These are phyloP conservation scores for Exophiala sp. DNA, from an alignment of 2,329 filamentous ascomycete species.

Conservation along the genomic window DNA sequence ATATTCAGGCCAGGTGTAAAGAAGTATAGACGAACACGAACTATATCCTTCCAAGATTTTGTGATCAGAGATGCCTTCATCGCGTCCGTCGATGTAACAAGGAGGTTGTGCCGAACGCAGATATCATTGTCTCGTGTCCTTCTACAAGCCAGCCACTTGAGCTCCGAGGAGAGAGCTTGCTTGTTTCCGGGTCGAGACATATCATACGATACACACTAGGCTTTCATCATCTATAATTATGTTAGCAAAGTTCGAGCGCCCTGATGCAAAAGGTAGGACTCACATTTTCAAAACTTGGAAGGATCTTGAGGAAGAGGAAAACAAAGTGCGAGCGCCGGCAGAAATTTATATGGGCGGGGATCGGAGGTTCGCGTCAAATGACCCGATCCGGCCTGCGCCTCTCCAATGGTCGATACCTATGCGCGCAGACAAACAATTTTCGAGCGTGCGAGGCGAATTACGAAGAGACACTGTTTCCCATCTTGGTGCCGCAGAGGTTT, in stretches of 20 bases:
- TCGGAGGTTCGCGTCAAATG: conserved; percentile 12
- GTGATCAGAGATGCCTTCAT: conserved; percentile 70
- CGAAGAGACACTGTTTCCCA: no score
- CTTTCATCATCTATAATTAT: conserved; percentile 66
- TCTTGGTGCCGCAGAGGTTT: not conserved
- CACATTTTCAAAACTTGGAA: conserved; percentile 99
- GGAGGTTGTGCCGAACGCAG: conserved; percentile 97
- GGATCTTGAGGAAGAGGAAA: conserved; percentile 72
- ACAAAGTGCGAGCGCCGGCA: conserved; percentile 38
- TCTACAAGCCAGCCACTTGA: conserved; percentile 74
- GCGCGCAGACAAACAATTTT: not conserved
- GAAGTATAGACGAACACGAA: not conserved
- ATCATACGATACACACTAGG: conserved; percentile 93
- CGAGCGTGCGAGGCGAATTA: no score
- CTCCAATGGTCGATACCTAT: not conserved
- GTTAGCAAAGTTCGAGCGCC: conserved; percentile 15
- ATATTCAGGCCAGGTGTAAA: not conserved
- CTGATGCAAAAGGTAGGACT: conserved; percentile 40
- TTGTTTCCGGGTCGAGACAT: conserved; percentile 58
- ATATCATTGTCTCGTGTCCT: conserved; percentile 69
- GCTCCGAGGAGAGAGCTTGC: conserved; percentile 82
- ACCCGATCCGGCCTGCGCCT: not conserved
- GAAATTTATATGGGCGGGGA: conserved; percentile 20
- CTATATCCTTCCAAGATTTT: conserved; percentile 50
- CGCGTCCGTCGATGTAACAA: conserved; percentile 97